Evolutionary conservation across 441 rosid species (phyloP), one percentile per base, ranked within the genome.

Genomic region (Gossypium lobatum): DNA sequence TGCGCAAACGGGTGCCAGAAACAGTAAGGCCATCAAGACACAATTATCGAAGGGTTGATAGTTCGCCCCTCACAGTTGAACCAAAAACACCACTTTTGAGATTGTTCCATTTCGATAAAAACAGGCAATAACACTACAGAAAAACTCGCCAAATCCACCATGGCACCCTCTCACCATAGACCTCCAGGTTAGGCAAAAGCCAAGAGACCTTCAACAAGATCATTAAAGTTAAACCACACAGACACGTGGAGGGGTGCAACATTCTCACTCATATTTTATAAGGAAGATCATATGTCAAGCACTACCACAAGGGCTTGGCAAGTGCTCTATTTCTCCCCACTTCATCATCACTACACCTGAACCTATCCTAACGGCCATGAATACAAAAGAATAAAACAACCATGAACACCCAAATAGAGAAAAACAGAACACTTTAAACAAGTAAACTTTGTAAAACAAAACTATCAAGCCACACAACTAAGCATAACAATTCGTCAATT

Each of bases 1-100:
- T 89, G 92, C 85, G 91, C 78, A 89, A 89, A 89, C 77, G 81
- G 88, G 87, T 83, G 85, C 88, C 86, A 89, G 77, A 89, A 86
- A 88, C 83, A 85, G 85, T 88, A 88, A 89, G 89, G 92, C 88
- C 94, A 89, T 88, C 92, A 81, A 72, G 80, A 85, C 81, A 83
- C 83, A 88, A 81, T 86, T 75, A 83, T 79, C 75, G 78, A 85
- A 76, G 86, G 82, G 80, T 80, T 79, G 83, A 73, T 64, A 84
- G 82, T 80, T 85, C 79, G 88, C 85, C 85, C 84, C 82, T 85
- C 86, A 85, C 77, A 82, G 85, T 75, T 81, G 82, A 83, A 83
- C 83, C 75, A 88, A 88, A 89, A 84, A 89, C 89, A 89, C 94
- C 87, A 25, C 70, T 86, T 69, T 84, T 85, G 85, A 84, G 87